Base-by-base conservation (phyloP, 176 grass and related monocot genomes). In the Puya raimondii region DNA sequence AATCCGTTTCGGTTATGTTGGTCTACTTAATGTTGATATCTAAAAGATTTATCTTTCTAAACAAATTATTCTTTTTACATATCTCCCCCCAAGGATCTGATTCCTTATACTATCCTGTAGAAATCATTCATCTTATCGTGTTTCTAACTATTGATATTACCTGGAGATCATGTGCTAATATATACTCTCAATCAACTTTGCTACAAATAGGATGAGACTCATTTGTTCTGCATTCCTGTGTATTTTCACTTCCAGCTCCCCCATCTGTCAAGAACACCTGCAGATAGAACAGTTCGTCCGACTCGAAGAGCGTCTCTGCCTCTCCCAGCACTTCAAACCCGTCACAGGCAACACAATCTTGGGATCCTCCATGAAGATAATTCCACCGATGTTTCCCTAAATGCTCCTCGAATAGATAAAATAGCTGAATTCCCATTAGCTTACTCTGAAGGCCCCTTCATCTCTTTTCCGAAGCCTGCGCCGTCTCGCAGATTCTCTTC, bases 371-470 rank as follows among this genome's bases (percentile, higher is more conserved):
- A 91, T 50, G 69, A 48, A 42, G 64, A 85, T 23, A 71, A 85
- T 50, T 97, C 93, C 50, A 86, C 86, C 0, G 84, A 97, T 0
- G 66, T 97, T 11, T 97, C 93, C 1, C 82, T 97, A 49, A 92
- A 97, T 18, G 84, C 89, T 0, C 93, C 93, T 76, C 86, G 75
- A 4, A 97, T 97, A 2, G 93, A 97, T 72, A 84, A 89, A 56
- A 97, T 97, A 2, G 93, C 85, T 0, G 86, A 97, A 23, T 97
- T 97, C 66, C 89, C 93, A 12, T 79, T 97, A 58, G 85, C 85
- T 23, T 88, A 79, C 0, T 88, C 85, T 0, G 83, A 91, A 49
- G 85, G 88, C 17, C 85, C 85, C 10, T 68, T 91, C n/a, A 69
- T 77, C 47, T 14, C 80, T 1, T 70, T 84, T 68, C 80, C 74